A percentile compares a stretch with the other conserved stretches of the same genome.
These are phyloP conservation scores for Gnaphalium uliginosum DNA, from an alignment of 129 eudicot genomes.

Conservation along the genomic window DNA sequence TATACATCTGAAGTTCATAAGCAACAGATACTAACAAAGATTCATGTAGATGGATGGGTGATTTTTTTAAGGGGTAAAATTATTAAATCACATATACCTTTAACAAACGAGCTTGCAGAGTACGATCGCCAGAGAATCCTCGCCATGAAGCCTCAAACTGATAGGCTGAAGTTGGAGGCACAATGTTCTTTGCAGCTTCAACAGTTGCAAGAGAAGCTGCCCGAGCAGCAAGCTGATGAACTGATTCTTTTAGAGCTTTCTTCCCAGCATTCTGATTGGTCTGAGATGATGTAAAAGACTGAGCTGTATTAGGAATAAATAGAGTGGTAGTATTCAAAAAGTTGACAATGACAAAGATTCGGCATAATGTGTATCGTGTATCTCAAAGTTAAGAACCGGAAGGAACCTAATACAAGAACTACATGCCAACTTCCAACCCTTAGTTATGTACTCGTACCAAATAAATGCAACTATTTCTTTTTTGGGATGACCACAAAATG, in stretches of 20 bases:
- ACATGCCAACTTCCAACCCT: not conserved
- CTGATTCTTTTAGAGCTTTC: constrained; percentile 59
- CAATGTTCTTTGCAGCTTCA: constrained; percentile 82
- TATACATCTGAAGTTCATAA: not conserved
- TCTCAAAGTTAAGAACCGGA: not conserved
- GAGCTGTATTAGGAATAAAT: not conserved
- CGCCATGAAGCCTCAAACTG: constrained; percentile 96
- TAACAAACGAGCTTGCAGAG: constrained; percentile 63
- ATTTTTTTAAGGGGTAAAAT: not conserved
- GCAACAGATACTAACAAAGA: not conserved
- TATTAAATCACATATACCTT: constrained; percentile 46
- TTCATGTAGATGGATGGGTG: not conserved
- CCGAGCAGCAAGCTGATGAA: constrained; percentile 89
- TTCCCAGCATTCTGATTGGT: constrained; percentile 45
- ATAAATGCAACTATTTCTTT: not conserved
- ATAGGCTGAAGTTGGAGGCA: constrained; percentile 79
- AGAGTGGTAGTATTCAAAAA: not conserved
- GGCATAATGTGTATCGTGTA: not conserved
- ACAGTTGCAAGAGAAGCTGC: constrained; percentile 84
- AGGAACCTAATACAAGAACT: not conserved
- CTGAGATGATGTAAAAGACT: constrained; percentile 32
- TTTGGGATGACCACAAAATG: not conserved
- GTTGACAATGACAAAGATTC: not conserved
- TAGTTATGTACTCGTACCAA: not conserved
- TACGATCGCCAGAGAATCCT: constrained; percentile 77